Evolutionary conservation across 768 basidiomycete species (phyloP), one percentile per base, ranked within the genome.

Genomic region (Tylopilus sp.): DNA sequence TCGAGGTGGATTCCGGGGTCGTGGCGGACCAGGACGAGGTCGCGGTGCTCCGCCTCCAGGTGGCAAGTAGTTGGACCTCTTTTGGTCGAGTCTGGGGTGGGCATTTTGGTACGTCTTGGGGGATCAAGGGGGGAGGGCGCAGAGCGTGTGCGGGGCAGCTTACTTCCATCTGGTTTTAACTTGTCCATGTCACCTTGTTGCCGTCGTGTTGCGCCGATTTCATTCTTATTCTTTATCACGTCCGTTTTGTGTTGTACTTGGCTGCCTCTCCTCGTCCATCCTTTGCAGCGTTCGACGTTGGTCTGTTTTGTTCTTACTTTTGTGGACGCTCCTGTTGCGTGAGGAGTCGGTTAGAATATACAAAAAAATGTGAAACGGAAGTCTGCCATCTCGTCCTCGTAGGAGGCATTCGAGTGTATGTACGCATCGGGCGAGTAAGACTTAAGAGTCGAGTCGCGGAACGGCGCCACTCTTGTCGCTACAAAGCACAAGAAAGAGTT

Each of bases 1-100:
- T 33, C 75, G 79, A 18, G 71, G 81, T 47, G 75, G 75, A 25
- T 79, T 73, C 57, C 72, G 74, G 30, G 76, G 75, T 5, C 75
- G 75, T 40, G 75, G 77, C 15, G 70, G 73, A 30, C 69, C 73
- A 40, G 69, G 72, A 13, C 72, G 77, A 44, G 75, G 77, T 30
- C 71, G 75, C 31, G 72, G 75, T 30, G 73, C 61, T 12, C 63
- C 66, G 47, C 62, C 59, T 40, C 56, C 63, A 3, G 42, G 60
- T 42, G 51, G 44, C 44, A 69, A 69, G 51, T 70, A 67, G 42
- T 45, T 8, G 13, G 25, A 1, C 5, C 8, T 40, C 15, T 28
- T 35, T 42, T 45, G 40, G 39, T 6, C 51, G 33, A 50, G 25
- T 40, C 10, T 6, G 20, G 35, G 50, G 51, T 26, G 38, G 9